A percentile compares a stretch with the other conserved stretches of the same genome.
phyloP scores from a whole-genome alignment of 2,329 filamentous ascomycete genomes.

The Ophiostoma triangulosporum region DNA sequence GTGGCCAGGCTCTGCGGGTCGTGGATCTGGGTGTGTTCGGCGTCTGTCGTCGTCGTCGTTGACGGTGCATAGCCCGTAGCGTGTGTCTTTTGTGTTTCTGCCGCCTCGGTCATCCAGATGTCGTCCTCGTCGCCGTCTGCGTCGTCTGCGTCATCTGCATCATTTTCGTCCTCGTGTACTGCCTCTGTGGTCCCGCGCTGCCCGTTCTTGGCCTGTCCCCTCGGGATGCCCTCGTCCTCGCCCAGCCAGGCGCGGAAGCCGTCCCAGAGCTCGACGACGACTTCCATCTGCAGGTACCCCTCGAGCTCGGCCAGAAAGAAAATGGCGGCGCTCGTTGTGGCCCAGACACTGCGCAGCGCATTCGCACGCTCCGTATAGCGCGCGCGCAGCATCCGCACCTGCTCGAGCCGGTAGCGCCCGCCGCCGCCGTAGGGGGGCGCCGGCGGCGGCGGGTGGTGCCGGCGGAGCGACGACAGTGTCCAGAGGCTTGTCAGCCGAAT shows the following conservation, averaged over 20 bases:
- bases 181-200: no score
- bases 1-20: constrained; percentile 76
- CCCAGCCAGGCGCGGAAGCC: constrained; percentile 66
- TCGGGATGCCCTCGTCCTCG: constrained; percentile 15
- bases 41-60: constrained; percentile 5
- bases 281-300: constrained; percentile 78
- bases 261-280: constrained; percentile 69
- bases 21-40: constrained; percentile 16
- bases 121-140: constrained; percentile 24
- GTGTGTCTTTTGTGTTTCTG: constrained; percentile 9
- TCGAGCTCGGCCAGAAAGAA: constrained; percentile 84
- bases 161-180: background rate
- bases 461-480: constrained; percentile 67
- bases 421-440: constrained; percentile 45
- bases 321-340: constrained; percentile 70
- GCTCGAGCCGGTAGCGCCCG: constrained; percentile 25
- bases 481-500: constrained; percentile 74
- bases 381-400: constrained; percentile 45
- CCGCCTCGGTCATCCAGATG: constrained; percentile 26
- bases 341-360: constrained; percentile 75
- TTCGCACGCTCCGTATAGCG: constrained; percentile 49
- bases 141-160: background rate
- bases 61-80: constrained; percentile 10
- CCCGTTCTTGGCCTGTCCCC: background rate
- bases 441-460: constrained; percentile 61